Base-by-base conservation (phyloP, 805 yeast genomes). In the Vanderwaltozyma yarrowii region DNA sequence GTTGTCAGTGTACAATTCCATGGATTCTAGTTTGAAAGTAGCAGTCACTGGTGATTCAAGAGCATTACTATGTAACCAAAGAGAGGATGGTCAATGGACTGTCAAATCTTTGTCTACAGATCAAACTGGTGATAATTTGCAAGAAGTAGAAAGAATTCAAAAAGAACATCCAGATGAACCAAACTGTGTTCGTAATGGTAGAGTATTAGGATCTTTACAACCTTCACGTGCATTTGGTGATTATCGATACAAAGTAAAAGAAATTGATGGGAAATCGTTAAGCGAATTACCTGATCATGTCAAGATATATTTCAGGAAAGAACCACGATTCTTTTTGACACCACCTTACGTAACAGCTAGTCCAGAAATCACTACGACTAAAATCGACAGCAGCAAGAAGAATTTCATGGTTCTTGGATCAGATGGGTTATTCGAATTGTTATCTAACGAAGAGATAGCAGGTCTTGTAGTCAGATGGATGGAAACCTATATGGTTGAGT, bases 301-400 rank as follows among this genome's bases (percentile, higher is more conserved):
- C 44, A 78, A 78, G 50, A 79, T 87, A 47, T 88, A 89, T 56
- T 94, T 95, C 26, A 73, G 89, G 55, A 73, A 83, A 18, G 66
- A 67, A 31, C 94, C 94, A 24, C 73, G 74, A 37, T 73, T 76
- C 47, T 70, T 85, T 43, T 67, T 77, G 42, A 80, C 96, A 2
- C 98, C 98, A 3, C 98, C 98, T 0, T 92, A 92, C 58, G 96
- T 92, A 27, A 92, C 98, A 1, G 97, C 98, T 1, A 88, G 81
- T 58, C 98, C 98, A 0, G 94, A 82, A 21, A 70, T 88, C 19
- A 81, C 95, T 2, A 78, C 95, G 2, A 80, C 88, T 11, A 76
- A 78, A 51, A 72, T 88, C 35, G 70, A 71, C 36, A 80, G 87
- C 1, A 66, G 70, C 16, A 66, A 70, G 17, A 75, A 79, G 46